Evolutionary conservation across 768 basidiomycete species (phyloP).

Genomic region (Steccherinum ochraceum): DNA sequence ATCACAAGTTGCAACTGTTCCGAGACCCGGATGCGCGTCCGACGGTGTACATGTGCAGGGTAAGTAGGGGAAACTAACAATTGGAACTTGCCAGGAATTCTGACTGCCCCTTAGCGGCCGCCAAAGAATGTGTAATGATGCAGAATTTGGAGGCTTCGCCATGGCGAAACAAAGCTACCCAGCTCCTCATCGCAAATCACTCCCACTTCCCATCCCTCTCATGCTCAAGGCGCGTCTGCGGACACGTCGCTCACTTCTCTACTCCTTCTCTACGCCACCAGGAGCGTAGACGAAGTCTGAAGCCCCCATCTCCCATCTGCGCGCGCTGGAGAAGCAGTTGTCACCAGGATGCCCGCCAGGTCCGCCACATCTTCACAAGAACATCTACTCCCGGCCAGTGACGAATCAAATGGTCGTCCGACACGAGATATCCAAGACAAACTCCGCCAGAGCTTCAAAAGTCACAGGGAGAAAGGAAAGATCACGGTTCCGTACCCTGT

Average conservation of each 20-base stretch:
- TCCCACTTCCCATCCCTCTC: neutral
- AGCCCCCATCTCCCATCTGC: no score
- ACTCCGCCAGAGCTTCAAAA: slow-evolving; percentile 33
- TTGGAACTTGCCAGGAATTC: no score
- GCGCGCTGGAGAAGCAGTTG: no score
- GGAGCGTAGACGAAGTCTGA: no score
- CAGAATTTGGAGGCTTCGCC: neutral
- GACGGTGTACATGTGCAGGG: no score
- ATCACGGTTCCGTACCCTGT: slow-evolving; percentile 59
- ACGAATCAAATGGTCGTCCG: neutral
- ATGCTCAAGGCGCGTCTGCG: neutral
- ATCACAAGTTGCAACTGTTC: no score
- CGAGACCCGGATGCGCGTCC: no score
- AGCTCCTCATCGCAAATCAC: no score
- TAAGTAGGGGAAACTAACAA: no score
- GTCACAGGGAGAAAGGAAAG: slow-evolving; percentile 40
- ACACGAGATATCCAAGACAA: slow-evolving; percentile 40
- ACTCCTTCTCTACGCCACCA: slow-evolving; percentile 4
- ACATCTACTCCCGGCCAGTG: neutral
- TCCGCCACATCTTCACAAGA: no score
- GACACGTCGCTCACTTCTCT: neutral
- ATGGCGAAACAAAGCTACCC: neutral
- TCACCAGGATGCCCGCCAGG: no score
- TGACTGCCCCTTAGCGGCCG: neutral
- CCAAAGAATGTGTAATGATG: neutral